These are phyloP conservation scores for Haberlea rhodopensis DNA, from an alignment of 257 asterid species.

Conservation along the genomic window DNA sequence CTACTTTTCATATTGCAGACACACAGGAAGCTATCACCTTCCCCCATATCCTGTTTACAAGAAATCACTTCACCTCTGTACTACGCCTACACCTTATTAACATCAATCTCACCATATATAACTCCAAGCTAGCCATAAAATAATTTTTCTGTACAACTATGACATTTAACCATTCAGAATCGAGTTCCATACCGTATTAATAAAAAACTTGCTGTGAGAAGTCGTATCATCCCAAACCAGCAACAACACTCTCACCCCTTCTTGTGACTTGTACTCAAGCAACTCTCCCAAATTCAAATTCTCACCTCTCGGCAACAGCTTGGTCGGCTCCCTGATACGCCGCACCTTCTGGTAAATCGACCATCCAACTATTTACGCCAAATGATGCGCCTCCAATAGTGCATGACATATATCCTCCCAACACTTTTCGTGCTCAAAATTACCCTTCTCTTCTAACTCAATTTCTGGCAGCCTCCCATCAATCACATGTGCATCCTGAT, in stretches of 20 bases:
- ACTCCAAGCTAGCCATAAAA: conserved; percentile 9
- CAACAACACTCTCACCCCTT: conserved; percentile 88
- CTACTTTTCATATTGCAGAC: too few relatives aligned
- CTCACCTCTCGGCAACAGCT: conserved; percentile 79
- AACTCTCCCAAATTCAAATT: conserved; percentile 78
- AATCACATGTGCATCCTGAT: conserved; percentile 77
- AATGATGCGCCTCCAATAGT: conserved; percentile 71
- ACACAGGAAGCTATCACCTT: background rate
- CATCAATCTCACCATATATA: background rate
- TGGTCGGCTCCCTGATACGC: conserved; percentile 70
- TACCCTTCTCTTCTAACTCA: conserved; percentile 36
- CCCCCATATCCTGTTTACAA: background rate
- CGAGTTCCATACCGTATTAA: conserved; percentile 55
- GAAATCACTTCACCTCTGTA: background rate
- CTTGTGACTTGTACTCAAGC: conserved; percentile 86
- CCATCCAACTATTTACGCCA: conserved; percentile 73
- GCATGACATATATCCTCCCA: conserved; percentile 87
- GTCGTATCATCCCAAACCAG: conserved; percentile 98
- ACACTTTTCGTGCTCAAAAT: conserved; percentile 51
- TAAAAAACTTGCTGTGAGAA: conserved; percentile 78
- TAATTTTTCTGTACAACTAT: background rate
- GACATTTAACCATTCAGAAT: conserved; percentile 16
- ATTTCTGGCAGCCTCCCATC: conserved; percentile 69
- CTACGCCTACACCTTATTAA: background rate
- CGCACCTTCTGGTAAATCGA: conserved; percentile 66